Conservation (phyloP, 2,329 filamentous ascomycete genomes). For the Aspergillus arachidicola region DNA sequence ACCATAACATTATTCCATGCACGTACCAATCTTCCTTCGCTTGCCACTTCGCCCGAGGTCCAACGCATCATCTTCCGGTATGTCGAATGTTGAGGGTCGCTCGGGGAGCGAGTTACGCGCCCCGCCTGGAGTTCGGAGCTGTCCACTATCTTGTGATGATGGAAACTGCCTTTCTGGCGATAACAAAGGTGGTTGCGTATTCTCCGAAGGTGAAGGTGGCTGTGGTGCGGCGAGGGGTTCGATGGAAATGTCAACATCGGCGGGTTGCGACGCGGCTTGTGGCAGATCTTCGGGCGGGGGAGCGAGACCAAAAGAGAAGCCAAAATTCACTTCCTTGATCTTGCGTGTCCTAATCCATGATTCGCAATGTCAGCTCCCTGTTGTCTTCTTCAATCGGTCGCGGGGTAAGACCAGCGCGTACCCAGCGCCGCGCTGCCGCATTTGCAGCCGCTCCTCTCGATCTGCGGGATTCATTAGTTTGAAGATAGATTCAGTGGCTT, state of each 20-base stretch:
- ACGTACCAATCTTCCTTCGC: slow-evolving; percentile 37
- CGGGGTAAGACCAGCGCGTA: slow-evolving; percentile 42
- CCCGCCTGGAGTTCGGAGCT: slow-evolving; percentile 31
- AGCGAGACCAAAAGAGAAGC: slow-evolving; percentile 49
- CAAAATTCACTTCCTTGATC: slow-evolving; percentile 53
- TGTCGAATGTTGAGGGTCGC: slow-evolving; percentile 40
- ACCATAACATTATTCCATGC: neutral
- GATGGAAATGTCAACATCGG: slow-evolving; percentile 19
- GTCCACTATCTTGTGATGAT: slow-evolving; percentile 15
- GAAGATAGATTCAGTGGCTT: neutral
- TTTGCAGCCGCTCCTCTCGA: slow-evolving; percentile 57
- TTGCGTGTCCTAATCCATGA: slow-evolving; percentile 46
- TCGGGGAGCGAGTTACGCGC: slow-evolving; percentile 35
- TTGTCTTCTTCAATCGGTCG: slow-evolving; percentile 16
- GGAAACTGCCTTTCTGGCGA: slow-evolving; percentile 22
- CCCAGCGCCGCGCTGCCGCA: slow-evolving; percentile 61
- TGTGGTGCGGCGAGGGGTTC: slow-evolving; percentile 23
- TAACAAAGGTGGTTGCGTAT: slow-evolving; percentile 11
- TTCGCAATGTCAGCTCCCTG: slow-evolving; percentile 26
- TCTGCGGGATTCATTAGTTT: slow-evolving; percentile 34
- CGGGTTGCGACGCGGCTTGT: slow-evolving; percentile 31
- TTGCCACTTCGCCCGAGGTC: slow-evolving; percentile 33
- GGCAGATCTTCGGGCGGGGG: slow-evolving; percentile 21
- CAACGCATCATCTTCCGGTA: slow-evolving; percentile 34
- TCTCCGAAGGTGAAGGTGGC: slow-evolving; percentile 15